Evolutionary conservation across 208 protist genomes (phyloP).

Genomic region (Acanthamoeba comandoni): DNA sequence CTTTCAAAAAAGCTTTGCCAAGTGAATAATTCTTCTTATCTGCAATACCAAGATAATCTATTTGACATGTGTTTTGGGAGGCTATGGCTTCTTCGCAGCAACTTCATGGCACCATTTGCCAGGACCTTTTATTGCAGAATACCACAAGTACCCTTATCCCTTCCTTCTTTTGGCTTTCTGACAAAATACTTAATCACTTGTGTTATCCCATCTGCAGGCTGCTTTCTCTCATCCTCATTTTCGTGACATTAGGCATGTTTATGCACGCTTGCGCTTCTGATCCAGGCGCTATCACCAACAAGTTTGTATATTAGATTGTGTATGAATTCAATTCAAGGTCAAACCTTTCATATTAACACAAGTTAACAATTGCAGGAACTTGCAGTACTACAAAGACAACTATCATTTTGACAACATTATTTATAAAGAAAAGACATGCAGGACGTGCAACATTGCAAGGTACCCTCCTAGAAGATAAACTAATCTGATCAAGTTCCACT

Average conservation of each 20-base stretch:
- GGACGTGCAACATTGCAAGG: neutral
- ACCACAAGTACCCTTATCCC: slow-evolving; percentile 40
- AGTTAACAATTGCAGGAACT: neutral
- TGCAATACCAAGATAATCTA: slow-evolving; percentile 38
- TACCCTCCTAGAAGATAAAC: neutral
- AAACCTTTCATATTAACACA: neutral
- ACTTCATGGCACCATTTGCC: slow-evolving; percentile 15
- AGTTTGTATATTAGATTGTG: neutral
- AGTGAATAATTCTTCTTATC: too few relatives aligned
- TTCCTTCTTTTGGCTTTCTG: neutral
- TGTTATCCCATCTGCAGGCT: neutral
- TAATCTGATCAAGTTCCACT: neutral
- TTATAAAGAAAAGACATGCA: slow-evolving; percentile 32
- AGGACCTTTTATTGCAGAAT: slow-evolving; percentile 28
- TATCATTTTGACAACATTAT: slow-evolving; percentile 24
- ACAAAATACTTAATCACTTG: neutral
- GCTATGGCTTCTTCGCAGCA: slow-evolving; percentile 17
- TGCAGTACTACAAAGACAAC: slow-evolving; percentile 30
- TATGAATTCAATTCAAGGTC: neutral
- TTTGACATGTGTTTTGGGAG: slow-evolving; percentile 43
- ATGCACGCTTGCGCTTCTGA: slow-evolving; percentile 32
- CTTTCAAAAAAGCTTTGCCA: too few relatives aligned
- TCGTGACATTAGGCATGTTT: neutral
- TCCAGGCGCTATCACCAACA: slow-evolving; percentile 39
- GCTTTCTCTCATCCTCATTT: slow-evolving; percentile 1